Percentiles rank a stretch among this genome's conserved stretches.
These are phyloP conservation scores for Cenococcum geophilum DNA, from an alignment of 495 filamentous ascomycete genomes.

Conservation along the genomic window DNA sequence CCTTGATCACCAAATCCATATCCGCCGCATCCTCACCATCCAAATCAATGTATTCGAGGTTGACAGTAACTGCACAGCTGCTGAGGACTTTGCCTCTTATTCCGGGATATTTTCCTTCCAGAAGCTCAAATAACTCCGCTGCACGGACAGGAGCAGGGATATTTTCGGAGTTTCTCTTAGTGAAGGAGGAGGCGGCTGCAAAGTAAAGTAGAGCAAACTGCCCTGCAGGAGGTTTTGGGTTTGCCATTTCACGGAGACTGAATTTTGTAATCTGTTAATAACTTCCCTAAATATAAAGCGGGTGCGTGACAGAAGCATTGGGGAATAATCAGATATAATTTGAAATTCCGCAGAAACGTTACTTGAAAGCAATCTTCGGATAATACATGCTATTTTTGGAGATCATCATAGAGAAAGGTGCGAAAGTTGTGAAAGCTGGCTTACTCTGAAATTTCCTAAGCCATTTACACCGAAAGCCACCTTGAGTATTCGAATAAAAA, in stretches of 20 bases:
- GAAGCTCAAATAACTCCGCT: slow-evolving; percentile 53
- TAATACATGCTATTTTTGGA: slow-evolving; percentile 63
- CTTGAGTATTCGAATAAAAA: too few species aligned
- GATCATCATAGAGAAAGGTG: slow-evolving; percentile 35
- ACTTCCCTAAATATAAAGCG: not conserved
- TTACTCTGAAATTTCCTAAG: not conserved
- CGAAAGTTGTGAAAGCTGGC: not conserved
- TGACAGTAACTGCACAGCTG: slow-evolving; percentile 78
- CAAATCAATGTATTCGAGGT: slow-evolving; percentile 82
- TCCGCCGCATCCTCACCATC: slow-evolving; percentile 40
- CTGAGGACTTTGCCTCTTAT: slow-evolving; percentile 64
- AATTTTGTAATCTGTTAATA: slow-evolving; percentile 1
- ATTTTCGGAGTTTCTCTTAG: slow-evolving; percentile 41
- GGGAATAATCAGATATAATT: slow-evolving; percentile 5
- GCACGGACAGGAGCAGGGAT: slow-evolving; percentile 49
- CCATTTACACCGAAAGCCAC: too few species aligned
- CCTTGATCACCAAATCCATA: slow-evolving; percentile 49
- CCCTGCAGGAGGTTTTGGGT: slow-evolving; percentile 38
- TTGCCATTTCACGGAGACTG: slow-evolving; percentile 71
- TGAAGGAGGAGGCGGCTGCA: slow-evolving; percentile 25
- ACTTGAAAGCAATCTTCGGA: slow-evolving; percentile 47
- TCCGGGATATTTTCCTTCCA: slow-evolving; percentile 79
- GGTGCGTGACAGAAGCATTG: not conserved
- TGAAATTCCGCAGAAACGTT: slow-evolving; percentile 28
- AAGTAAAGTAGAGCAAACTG: slow-evolving; percentile 31